Evolutionary conservation across 768 basidiomycete species (phyloP), one percentile per base, ranked within the genome.

Genomic region (Lactarius vividus): DNA sequence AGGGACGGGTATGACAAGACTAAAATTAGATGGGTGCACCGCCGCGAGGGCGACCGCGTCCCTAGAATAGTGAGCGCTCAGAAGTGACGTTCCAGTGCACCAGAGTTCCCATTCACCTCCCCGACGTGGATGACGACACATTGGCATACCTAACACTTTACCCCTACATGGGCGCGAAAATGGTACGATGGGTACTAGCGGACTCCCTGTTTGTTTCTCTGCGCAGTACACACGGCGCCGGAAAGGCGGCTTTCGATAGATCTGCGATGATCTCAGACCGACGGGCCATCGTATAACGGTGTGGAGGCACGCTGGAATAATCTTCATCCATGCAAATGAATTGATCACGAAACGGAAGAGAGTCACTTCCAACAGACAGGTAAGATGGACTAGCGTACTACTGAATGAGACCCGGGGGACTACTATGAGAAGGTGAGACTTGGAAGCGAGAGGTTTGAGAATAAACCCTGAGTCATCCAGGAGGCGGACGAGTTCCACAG

Each of bases 81-180:
- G 79, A 42, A 88, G 77, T 2, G 83, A 79, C 4, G 79, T 68
- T 1, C 82, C 77, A 1, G 20, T 89, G 74, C 4, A 82, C 78
- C 80, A 84, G 89, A 16, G 91, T 84, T 1, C 86, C 87, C 1
- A 81, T 79, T 86, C 88, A 89, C 80, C 77, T 92, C 89, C 20
- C 85, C 87, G 40, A 88, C 81, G 72, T 91, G 90, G 75, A 89
- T 90, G 63, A n/a, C 54, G 57, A 69, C 33, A 16, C 6, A 44
- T 33, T 13, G 42, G 16, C 62, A 63, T n/a, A n/a, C 18, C 9
- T 13, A 5, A 29, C 7, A 16, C 40, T 40, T 33, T 26, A 11
- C 28, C 35, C 40, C 26, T 3, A 23, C 16, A 29, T 13, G 6
- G 52, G 39, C n/a, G 52, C 26, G 28, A 53, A 61, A 55, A 53